These are phyloP conservation scores for Lachnellula hyalina DNA, from an alignment of 2,329 filamentous ascomycete species.

Conservation along the genomic window DNA sequence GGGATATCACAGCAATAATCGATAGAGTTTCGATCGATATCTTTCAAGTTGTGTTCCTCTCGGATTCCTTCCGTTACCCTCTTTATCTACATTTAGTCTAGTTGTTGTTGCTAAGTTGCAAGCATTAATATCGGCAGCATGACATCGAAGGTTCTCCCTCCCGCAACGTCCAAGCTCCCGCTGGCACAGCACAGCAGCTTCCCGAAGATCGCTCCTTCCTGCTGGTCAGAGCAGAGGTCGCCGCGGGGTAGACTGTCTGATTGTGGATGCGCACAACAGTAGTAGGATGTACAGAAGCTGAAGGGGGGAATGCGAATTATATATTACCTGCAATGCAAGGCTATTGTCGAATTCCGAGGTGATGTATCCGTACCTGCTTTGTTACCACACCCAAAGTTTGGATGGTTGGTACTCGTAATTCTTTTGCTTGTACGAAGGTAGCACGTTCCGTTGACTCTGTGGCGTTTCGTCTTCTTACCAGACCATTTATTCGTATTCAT, in stretches of 20 bases:
- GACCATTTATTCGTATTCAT: background rate
- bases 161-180: slow-evolving; percentile 22
- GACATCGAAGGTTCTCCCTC: slow-evolving; percentile 24
- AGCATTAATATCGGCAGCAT: slow-evolving; percentile 17
- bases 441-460: slow-evolving; percentile 18
- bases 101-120: slow-evolving; percentile 9
- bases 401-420: slow-evolving; percentile 9
- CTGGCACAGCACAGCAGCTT: slow-evolving; percentile 15
- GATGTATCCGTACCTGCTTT: slow-evolving; percentile 21
- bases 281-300: background rate
- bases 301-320: background rate
- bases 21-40: slow-evolving; percentile 3
- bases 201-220: slow-evolving; percentile 18
- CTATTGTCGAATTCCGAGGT: background rate
- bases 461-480: slow-evolving; percentile 5
- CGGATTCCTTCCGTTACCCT: slow-evolving; percentile 18
- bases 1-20: slow-evolving; percentile 7
- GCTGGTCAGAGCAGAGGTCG: slow-evolving; percentile 16
- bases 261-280: background rate
- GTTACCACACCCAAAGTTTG: slow-evolving; percentile 6
- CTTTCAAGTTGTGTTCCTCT: slow-evolving; percentile 4
- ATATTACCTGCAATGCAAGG: slow-evolving; percentile 1
- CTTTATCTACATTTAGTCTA: slow-evolving; percentile 16
- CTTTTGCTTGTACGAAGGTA: slow-evolving; percentile 15
- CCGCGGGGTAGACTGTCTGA: slow-evolving; percentile 10